Base-by-base conservation (phyloP, 148 eudicot genomes). In the Rhododendron molle region DNA sequence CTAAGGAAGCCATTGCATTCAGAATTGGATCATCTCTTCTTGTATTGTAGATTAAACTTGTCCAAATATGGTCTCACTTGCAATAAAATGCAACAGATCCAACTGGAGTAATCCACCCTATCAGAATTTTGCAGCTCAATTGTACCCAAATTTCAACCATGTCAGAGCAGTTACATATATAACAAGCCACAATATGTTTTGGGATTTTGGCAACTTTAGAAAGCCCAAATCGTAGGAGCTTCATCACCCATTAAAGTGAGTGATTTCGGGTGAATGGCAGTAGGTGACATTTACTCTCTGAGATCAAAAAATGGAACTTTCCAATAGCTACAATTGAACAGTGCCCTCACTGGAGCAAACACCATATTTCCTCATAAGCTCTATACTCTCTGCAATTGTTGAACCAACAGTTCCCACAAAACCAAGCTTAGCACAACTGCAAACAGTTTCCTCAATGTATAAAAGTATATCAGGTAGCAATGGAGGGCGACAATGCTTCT, bases 361-460 rank as follows among this genome's bases (percentile, higher is more conserved):
- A 49, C 83, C 56, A 82, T 90, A 60, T 78, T 86, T 91, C 76
- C 94, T 89, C 91, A 91, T 88, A 80, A 90, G 83, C 36, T 90
- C 88, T 80, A 91, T 90, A 85, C 87, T 92, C 58, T 88, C 91
- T 23, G 93, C 93, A 50, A 92, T 92, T 13, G 93, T 92, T 14
- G 94, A 92, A 2, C 94, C 94, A 46, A 91, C 28, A 83, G 94
- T 92, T 86, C 94, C 93, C 71, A 90, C 85, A 86, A 91, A 92
- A 84, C 94, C 94, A 72, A 92, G 89, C n/a, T 88, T 81, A 89
- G 91, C 94, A 85, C 93, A 92, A 74, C 93, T 84, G 58, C 93
- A 92, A 83, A 92, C 84, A 50, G 87, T 81, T 91, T 92, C 91
- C 85, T 92, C 90, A 7, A 92, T 73, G 81, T 87, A 91, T 34